These are phyloP conservation scores for Alternaria alternata DNA, from an alignment of 2,329 filamentous ascomycete species.

Conservation along the genomic window DNA sequence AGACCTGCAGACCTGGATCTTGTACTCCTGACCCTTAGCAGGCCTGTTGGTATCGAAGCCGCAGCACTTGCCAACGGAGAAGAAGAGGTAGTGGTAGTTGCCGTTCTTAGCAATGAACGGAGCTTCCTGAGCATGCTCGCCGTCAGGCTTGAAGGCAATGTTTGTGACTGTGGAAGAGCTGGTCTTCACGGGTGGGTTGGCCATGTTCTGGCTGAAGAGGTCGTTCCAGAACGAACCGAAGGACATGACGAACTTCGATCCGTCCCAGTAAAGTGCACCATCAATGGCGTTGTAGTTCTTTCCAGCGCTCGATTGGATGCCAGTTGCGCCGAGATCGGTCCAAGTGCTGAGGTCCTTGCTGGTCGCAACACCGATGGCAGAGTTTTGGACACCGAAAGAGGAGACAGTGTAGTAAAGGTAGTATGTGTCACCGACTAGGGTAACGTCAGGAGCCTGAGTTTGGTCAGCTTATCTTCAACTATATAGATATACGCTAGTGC, in stretches of 20 bases:
- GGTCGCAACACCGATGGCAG: slow-evolving; percentile 67
- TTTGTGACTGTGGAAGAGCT: slow-evolving; percentile 52
- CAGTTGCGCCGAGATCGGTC: slow-evolving; percentile 66
- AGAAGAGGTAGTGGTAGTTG: slow-evolving; percentile 71
- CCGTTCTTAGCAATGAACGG: slow-evolving; percentile 64
- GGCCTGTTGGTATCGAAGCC: slow-evolving; percentile 63
- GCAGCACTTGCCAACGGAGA: slow-evolving; percentile 68
- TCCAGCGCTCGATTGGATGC: slow-evolving; percentile 55
- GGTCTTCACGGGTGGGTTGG: slow-evolving; percentile 42
- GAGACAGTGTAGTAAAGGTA: slow-evolving; percentile 74
- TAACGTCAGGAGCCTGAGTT: slow-evolving; percentile 68
- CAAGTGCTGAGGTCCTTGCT: slow-evolving; percentile 62
- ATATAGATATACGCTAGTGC: slow-evolving; percentile 1
- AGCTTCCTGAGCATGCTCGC: slow-evolving; percentile 64
- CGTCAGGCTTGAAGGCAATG: slow-evolving; percentile 62
- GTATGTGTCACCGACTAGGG: slow-evolving; percentile 65
- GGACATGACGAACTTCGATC: slow-evolving; percentile 60
- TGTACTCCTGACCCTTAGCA: slow-evolving; percentile 68
- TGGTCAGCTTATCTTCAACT: not conserved
- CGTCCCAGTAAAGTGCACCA: slow-evolving; percentile 52
- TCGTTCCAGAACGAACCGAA: slow-evolving; percentile 76
- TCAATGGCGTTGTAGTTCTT: slow-evolving; percentile 63
- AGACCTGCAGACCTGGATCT: slow-evolving; percentile 71
- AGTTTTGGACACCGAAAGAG: slow-evolving; percentile 67
- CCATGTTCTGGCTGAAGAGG: slow-evolving; percentile 67